Evolutionary conservation across 805 yeast genomes (phyloP).

Genomic region (Candida xyloterini): DNA sequence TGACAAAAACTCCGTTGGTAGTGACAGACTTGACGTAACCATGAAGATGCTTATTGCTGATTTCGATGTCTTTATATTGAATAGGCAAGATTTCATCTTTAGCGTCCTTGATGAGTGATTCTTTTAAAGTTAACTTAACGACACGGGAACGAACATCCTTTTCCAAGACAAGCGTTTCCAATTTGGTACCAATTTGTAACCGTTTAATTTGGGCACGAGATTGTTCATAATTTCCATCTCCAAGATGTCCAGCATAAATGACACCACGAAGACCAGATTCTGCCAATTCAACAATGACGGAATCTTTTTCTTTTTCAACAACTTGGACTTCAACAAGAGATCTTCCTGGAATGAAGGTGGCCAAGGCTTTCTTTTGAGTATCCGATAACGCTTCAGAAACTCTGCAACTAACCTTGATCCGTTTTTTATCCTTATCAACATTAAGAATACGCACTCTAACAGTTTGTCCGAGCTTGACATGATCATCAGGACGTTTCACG

Average conservation of each 20-base stretch:
- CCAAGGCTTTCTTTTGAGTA: slow-evolving; percentile 45
- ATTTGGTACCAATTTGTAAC: slow-evolving; percentile 55
- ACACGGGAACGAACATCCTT: slow-evolving; percentile 61
- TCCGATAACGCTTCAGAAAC: slow-evolving; percentile 52
- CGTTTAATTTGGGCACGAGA: slow-evolving; percentile 64
- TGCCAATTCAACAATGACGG: slow-evolving; percentile 60
- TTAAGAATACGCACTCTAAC: slow-evolving; percentile 64
- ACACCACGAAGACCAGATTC: slow-evolving; percentile 62
- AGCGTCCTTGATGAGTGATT: slow-evolving; percentile 65
- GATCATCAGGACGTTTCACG: slow-evolving; percentile 73
- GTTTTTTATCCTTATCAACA: slow-evolving; percentile 50
- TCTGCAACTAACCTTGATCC: slow-evolving; percentile 72
- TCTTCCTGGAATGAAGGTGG: slow-evolving; percentile 55
- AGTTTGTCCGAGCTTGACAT: slow-evolving; percentile 80
- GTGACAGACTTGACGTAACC: slow-evolving; percentile 82
- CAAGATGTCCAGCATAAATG: slow-evolving; percentile 67
- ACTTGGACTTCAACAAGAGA: slow-evolving; percentile 57
- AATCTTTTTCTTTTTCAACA: slow-evolving; percentile 73
- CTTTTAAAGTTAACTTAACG: slow-evolving; percentile 61
- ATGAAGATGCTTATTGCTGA: slow-evolving; percentile 46
- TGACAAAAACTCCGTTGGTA: slow-evolving; percentile 77
- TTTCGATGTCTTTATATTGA: slow-evolving; percentile 53
- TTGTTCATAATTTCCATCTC: slow-evolving; percentile 74
- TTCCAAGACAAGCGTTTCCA: slow-evolving; percentile 63
- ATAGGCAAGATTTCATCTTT: slow-evolving; percentile 52